Evolutionary conservation across 2,329 filamentous ascomycete genomes (phyloP), one percentile per base, ranked within the genome.

Genomic region (Aspergillus novofumigatus): DNA sequence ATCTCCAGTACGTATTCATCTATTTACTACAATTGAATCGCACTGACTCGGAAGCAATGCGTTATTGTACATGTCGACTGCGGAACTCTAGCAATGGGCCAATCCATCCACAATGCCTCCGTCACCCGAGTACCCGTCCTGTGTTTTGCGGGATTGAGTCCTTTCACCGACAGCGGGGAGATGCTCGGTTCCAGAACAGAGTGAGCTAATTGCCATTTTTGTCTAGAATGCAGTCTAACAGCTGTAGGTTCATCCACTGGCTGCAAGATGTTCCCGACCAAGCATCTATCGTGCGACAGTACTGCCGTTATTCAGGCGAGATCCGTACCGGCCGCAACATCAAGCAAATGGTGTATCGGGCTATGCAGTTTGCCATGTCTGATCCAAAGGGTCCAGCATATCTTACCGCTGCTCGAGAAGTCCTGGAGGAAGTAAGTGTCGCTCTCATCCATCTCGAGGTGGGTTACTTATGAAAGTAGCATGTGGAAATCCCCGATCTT

Each of bases 331-430:
- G 89, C 9, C 82, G 83, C 64, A 95, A 94, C 66, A 85, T 94
- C 60, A 93, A 94, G 78, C 90, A 93, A 74, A 86, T 94, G 77
- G 88, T 95, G 55, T 90, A 90, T 68, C 86, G 91, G 4, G 91
- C 91, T 0, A 73, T 94, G 56, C 89, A 90, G 61, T 93, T 94
- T 68, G 89, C 91, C 0, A 86, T 77, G 54, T 90, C 85, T 10
- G 87, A 86, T 52, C 90, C 91, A 0, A 82, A 86, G 56, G 91
- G 91, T 0, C 91, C 91, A 0, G 88, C 91, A 1, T 94, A 96
- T 64, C 78, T 96, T 1, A 86, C 83, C 59, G 90, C 87, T 1
- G 87, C 90, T 1, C 79, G 91, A 61, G 91, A 96, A 72, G 85
- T 91, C 1, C 88, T 96, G 81, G 89, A 92, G 69, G 86, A 91